phyloP scores from a whole-genome alignment of 208 protist genomes.

The Trichomonas tenax region DNA sequence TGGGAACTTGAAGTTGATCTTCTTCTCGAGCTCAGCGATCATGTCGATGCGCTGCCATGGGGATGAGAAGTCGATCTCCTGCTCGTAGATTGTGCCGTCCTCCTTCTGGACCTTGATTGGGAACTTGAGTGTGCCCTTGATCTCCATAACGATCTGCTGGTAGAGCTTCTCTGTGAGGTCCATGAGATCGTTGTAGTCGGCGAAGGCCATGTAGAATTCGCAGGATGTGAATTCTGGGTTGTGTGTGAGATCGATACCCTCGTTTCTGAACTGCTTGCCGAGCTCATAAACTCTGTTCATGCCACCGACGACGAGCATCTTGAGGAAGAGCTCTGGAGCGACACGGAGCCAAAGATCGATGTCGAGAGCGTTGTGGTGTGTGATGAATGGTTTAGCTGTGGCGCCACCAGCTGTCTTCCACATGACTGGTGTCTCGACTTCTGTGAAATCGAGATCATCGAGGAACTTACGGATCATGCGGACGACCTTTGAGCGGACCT shows the following conservation, averaged over 20 bases:
- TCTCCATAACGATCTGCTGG: conserved; percentile 64
- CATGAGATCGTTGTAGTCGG: conserved; percentile 98
- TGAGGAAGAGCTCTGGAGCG: conserved; percentile 98
- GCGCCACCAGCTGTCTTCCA: conserved; percentile 92
- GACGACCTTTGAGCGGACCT: conserved; percentile 69
- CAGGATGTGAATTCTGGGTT: conserved; percentile 99
- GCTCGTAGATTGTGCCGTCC: neutral
- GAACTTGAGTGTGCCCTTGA: conserved; percentile 72
- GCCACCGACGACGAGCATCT: conserved; percentile 94
- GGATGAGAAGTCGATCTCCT: conserved; percentile 88
- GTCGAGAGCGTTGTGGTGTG: conserved; percentile 96
- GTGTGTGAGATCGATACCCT: conserved; percentile 84
- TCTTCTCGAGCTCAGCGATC: conserved; percentile 76
- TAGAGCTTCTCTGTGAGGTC: conserved; percentile 76
- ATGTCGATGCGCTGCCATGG: conserved; percentile 88
- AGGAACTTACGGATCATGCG: conserved; percentile 79
- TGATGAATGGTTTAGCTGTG: conserved; percentile 93
- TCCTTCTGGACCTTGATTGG: conserved; percentile 55
- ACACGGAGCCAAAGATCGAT: conserved; percentile 91
- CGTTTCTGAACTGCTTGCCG: conserved; percentile 95
- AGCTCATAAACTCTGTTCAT: conserved; percentile 99
- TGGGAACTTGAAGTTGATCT: conserved; percentile 58
- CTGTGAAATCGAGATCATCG: conserved; percentile 32
- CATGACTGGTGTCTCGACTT: conserved; percentile 69
- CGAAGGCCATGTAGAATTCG: conserved; percentile 79